Conservation (phyloP, 2,329 filamentous ascomycete species). For the Calonectria honghensis region DNA sequence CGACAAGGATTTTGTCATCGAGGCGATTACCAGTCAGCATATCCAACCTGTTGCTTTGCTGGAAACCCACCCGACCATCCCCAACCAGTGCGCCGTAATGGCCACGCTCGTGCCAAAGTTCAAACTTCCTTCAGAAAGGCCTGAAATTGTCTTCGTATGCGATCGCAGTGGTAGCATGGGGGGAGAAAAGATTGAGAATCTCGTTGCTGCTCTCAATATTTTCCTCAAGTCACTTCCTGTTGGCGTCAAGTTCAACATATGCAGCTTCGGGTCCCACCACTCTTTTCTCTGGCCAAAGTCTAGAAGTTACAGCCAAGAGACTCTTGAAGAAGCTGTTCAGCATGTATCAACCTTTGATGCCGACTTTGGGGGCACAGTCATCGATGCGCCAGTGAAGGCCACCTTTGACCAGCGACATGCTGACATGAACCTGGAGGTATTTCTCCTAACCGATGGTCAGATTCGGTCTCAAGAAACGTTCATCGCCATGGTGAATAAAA, state of each 20-base stretch:
- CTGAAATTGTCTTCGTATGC: conserved; percentile 83
- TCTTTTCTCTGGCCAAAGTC: conserved; percentile 70
- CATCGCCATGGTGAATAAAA: conserved; percentile 66
- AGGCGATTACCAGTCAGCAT: conserved; percentile 76
- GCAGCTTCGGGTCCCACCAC: conserved; percentile 74
- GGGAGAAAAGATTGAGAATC: conserved; percentile 67
- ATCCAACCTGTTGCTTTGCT: conserved; percentile 77
- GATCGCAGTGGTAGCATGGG: conserved; percentile 82
- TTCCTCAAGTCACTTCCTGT: conserved; percentile 80
- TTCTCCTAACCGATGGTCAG: conserved; percentile 75
- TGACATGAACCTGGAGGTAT: conserved; percentile 70
- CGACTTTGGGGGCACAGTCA: conserved; percentile 73
- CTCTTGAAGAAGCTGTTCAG: conserved; percentile 63
- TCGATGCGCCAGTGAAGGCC: conserved; percentile 65
- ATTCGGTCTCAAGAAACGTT: conserved; percentile 67
- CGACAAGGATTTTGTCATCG: conserved; percentile 79
- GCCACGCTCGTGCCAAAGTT: conserved; percentile 82
- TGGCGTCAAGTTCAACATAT: conserved; percentile 81
- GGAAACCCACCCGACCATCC: conserved; percentile 77
- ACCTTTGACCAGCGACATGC: conserved; percentile 64
- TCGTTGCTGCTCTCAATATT: conserved; percentile 74
- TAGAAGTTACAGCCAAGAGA: conserved; percentile 65
- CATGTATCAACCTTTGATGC: conserved; percentile 66
- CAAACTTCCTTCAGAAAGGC: conserved; percentile 69
- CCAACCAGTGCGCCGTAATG: conserved; percentile 80